Evolutionary conservation across 306 rosid genomes (phyloP).

Genomic region (Lagenaria siceraria): DNA sequence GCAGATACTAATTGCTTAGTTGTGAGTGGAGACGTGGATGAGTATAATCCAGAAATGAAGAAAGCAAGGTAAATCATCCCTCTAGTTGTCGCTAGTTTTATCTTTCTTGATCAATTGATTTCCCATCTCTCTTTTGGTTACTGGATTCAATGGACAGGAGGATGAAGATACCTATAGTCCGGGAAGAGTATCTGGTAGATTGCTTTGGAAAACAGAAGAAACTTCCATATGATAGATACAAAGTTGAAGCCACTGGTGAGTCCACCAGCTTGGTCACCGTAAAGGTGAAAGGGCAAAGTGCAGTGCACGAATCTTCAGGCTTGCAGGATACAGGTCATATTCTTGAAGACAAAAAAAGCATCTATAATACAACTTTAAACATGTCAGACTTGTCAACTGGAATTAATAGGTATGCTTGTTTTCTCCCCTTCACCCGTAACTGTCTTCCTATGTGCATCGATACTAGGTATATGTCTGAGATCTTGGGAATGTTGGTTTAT

Average conservation of each 20-base stretch:
- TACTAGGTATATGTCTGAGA: background rate
- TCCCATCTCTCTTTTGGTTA: slow-evolving; percentile 1
- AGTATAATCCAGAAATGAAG: slow-evolving; percentile 49
- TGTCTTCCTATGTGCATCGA: background rate
- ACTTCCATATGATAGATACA: slow-evolving; percentile 70
- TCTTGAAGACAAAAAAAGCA: slow-evolving; percentile 78
- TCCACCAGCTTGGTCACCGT: slow-evolving; percentile 78
- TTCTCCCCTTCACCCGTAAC: background rate
- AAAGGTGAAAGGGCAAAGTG: slow-evolving; percentile 88
- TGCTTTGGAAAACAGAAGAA: slow-evolving; percentile 62
- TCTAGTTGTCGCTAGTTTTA: slow-evolving; percentile 9
- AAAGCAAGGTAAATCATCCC: slow-evolving; percentile 58
- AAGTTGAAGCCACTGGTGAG: slow-evolving; percentile 56
- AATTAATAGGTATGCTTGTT: slow-evolving; percentile 47
- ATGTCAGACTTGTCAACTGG: slow-evolving; percentile 92
- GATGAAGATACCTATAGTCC: slow-evolving; percentile 77
- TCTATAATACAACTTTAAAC: slow-evolving; percentile 76
- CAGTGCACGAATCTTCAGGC: slow-evolving; percentile 85
- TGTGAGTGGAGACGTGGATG: slow-evolving; percentile 49
- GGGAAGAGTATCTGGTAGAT: slow-evolving; percentile 80
- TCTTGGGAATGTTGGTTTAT: background rate
- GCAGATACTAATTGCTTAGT: slow-evolving; percentile 87
- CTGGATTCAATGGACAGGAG: slow-evolving; percentile 41
- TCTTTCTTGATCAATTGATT: slow-evolving; percentile 7
- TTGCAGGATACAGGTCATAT: slow-evolving; percentile 85